Evolutionary conservation across 108 stramenopile genomes (phyloP).

Genomic region (Craspedostauros australis): DNA sequence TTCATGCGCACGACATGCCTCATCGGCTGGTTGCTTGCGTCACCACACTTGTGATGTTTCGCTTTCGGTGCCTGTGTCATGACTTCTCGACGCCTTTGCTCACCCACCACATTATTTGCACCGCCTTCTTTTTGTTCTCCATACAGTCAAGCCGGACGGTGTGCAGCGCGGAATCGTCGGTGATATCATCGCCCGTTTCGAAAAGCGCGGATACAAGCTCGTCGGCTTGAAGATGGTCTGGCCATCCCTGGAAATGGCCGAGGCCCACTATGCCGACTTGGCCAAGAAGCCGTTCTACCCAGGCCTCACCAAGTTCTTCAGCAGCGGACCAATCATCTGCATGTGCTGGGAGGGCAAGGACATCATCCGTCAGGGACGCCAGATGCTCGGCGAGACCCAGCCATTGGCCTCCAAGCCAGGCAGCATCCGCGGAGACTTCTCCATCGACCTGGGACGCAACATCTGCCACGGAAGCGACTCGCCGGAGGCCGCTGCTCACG

Average conservation of each 20-base stretch:
- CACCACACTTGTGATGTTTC: no score
- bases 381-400: slow-evolving; percentile 81
- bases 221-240: slow-evolving; percentile 89
- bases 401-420: slow-evolving; percentile 81
- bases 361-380: slow-evolving; percentile 78
- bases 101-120: no score
- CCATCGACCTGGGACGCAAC: slow-evolving; percentile 76
- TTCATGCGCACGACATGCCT: no score
- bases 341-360: slow-evolving; percentile 85
- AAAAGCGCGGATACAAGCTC: slow-evolving; percentile 92
- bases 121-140: no score
- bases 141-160: slow-evolving; percentile 95
- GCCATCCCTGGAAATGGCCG: slow-evolving; percentile 83
- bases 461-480: slow-evolving; percentile 69
- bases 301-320: slow-evolving; percentile 87
- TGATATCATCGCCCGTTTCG: slow-evolving; percentile 91
- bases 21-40: no score
- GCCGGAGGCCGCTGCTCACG: slow-evolving; percentile 70
- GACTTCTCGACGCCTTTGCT: no score
- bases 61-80: no score
- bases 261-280: slow-evolving; percentile 89
- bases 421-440: slow-evolving; percentile 76
- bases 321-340: slow-evolving; percentile 89
- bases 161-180: slow-evolving; percentile 93
- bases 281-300: slow-evolving; percentile 89